These are phyloP conservation scores for Pseudogymnoascus sp. DNA, from an alignment of 2,329 filamentous ascomycete genomes.

Conservation along the genomic window DNA sequence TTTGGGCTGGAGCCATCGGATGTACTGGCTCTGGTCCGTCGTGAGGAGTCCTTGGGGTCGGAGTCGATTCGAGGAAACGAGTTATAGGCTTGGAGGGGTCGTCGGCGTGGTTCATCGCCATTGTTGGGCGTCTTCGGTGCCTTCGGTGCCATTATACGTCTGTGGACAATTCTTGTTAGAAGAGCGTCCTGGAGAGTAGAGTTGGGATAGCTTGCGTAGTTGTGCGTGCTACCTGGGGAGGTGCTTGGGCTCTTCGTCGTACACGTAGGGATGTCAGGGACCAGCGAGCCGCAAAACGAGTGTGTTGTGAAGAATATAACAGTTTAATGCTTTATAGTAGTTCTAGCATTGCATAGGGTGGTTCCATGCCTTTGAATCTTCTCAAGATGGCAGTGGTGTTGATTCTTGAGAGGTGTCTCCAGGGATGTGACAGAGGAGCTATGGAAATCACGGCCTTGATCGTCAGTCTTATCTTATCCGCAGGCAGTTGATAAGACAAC, in stretches of 20 bases:
- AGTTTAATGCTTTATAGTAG: background rate
- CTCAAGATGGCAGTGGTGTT: background rate
- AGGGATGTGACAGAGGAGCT: background rate
- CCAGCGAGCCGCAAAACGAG: background rate
- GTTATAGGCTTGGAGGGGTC: conserved; percentile 32
- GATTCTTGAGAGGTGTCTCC: background rate
- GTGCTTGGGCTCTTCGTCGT: background rate
- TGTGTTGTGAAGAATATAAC: background rate
- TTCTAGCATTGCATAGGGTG: background rate
- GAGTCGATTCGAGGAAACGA: conserved; percentile 35
- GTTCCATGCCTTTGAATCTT: background rate
- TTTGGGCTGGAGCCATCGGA: conserved; percentile 18
- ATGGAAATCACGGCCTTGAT: background rate
- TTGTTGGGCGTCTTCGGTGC: background rate
- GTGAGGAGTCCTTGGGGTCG: conserved; percentile 19
- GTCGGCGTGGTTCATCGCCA: conserved; percentile 23
- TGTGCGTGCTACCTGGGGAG: conserved; percentile 1
- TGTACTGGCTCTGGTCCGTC: conserved; percentile 28
- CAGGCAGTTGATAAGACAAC: background rate
- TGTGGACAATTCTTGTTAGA: background rate
- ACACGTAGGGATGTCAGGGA: background rate
- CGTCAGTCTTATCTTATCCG: conserved; percentile 5
- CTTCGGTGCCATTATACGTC: background rate
- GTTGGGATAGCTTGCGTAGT: background rate
- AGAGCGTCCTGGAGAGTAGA: background rate